Conservation (phyloP, 805 yeast species). For the Tetrapisispora namnaoensis region DNA sequence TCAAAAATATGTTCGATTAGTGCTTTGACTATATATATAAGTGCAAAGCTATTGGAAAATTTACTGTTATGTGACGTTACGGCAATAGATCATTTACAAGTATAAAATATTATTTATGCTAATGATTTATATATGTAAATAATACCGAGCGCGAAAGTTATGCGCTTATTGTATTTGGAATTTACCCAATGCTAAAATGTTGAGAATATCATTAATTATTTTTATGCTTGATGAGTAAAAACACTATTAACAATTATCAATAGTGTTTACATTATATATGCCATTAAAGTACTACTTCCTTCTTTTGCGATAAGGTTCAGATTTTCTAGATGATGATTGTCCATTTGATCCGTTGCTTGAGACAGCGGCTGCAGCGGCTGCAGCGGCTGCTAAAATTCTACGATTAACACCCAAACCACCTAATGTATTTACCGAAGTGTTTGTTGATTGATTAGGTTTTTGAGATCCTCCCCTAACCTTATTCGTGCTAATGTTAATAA, state of each 20-base stretch:
- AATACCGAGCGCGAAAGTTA: neutral
- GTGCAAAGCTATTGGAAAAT: too few species aligned
- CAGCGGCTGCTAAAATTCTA: constrained; percentile 31
- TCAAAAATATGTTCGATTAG: neutral
- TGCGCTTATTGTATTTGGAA: neutral
- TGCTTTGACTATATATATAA: too few species aligned
- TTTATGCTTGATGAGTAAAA: neutral
- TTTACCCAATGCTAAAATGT: neutral
- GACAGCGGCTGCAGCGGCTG: constrained; percentile 31
- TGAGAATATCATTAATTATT: neutral
- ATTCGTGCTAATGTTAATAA: constrained; percentile 30
- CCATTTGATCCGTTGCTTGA: constrained; percentile 17
- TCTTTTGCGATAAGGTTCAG: constrained; percentile 24
- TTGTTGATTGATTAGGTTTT: constrained; percentile 14
- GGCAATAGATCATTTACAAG: too few species aligned
- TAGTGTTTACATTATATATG: neutral
- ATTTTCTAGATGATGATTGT: constrained; percentile 10
- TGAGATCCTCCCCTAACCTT: constrained; percentile 7
- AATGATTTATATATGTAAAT: neutral
- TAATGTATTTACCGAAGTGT: constrained; percentile 18
- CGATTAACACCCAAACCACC: constrained; percentile 30
- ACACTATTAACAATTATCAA: neutral
- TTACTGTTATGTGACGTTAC: too few species aligned
- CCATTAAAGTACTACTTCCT: constrained; percentile 11
- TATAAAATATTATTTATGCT: too few species aligned